phyloP scores from a whole-genome alignment of 768 basidiomycete species.

The Boletellus emodensis region DNA sequence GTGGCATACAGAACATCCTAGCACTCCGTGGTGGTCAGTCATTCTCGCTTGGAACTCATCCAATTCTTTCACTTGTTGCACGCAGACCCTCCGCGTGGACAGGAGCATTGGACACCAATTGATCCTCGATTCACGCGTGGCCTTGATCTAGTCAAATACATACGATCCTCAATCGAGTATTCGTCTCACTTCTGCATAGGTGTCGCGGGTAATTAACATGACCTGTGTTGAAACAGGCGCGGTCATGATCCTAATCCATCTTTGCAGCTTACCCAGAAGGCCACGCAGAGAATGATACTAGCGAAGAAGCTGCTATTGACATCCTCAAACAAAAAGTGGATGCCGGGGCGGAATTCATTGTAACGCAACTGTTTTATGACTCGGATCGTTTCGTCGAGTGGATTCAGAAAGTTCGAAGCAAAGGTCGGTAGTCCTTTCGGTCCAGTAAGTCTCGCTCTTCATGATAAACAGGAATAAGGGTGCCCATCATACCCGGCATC shows the following conservation, averaged over 20 bases:
- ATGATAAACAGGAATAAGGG: slow-evolving; percentile 64
- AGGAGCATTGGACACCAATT: slow-evolving; percentile 88
- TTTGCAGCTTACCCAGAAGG: slow-evolving; percentile 85
- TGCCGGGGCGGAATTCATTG: slow-evolving; percentile 92
- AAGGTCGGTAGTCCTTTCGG: slow-evolving; percentile 45
- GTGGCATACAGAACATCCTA: slow-evolving; percentile 84
- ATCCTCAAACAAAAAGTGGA: slow-evolving; percentile 84
- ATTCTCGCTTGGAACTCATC: background rate
- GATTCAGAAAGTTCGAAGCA: slow-evolving; percentile 65
- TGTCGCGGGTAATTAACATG: slow-evolving; percentile 66
- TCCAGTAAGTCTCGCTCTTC: background rate
- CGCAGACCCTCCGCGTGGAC: slow-evolving; percentile 86
- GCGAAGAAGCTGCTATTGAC: slow-evolving; percentile 61
- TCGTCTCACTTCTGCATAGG: slow-evolving; percentile 88
- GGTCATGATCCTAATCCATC: background rate
- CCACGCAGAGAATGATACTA: slow-evolving; percentile 57
- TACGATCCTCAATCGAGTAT: slow-evolving; percentile 72
- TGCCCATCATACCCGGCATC: slow-evolving; percentile 91
- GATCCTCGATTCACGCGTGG: slow-evolving; percentile 83
- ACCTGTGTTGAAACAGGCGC: background rate
- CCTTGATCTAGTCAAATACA: slow-evolving; percentile 87
- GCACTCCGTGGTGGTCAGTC: slow-evolving; percentile 84
- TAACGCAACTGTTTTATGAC: slow-evolving; percentile 98
- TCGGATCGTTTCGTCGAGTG: slow-evolving; percentile 81
- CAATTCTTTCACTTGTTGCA: background rate